Evolutionary conservation across 2,329 filamentous ascomycete species (phyloP), one percentile per base, ranked within the genome.

Genomic region (Macrophomina pseudophaseolina): DNA sequence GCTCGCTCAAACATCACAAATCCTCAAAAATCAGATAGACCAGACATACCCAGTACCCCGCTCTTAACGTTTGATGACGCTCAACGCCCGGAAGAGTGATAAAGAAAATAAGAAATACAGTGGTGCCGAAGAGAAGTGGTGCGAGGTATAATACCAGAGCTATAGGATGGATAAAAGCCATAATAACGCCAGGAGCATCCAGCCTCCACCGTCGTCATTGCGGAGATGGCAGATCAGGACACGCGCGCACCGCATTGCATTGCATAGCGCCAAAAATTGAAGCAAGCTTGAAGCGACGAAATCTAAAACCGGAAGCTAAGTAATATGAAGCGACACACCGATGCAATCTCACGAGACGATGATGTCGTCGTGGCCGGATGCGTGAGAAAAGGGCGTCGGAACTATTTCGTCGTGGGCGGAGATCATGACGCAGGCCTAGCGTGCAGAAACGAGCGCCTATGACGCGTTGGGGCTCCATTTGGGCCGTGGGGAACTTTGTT

Each of bases 391-490:
- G 58, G 42, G 44, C 58, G 42, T 49, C 58, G 44, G 58, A 62
- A 40, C 42, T 49, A 49, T 51, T 42, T 62, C 58, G 58, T 62
- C 58, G 58, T 62, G n/a, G 32, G 58, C 58, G 58, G 44, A 62
- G 58, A 62, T 62, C 58, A 62, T 62, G 58, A 62, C 58, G 58
- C 58, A 62, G 42, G 58, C 58, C 58, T 62, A 62, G 58, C 58
- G 58, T 48, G 42, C 33, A 30, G 58, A 62, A 62, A 44, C 58
- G 58, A 62, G 58, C 58, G 58, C 44, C 58, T 62, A 49, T 62
- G 58, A 62, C 58, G 58, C 58, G 58, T 49, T 49, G 58, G 44
- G 46, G 58, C 58, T 49, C 58, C 32, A 49, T 49, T 48, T 60
- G 30, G 30, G 30, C 42, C 5, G 44, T 40, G 28, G 32, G 32